Base-by-base conservation (phyloP, 345 rosid species). In the Melaleuca alternifolia region DNA sequence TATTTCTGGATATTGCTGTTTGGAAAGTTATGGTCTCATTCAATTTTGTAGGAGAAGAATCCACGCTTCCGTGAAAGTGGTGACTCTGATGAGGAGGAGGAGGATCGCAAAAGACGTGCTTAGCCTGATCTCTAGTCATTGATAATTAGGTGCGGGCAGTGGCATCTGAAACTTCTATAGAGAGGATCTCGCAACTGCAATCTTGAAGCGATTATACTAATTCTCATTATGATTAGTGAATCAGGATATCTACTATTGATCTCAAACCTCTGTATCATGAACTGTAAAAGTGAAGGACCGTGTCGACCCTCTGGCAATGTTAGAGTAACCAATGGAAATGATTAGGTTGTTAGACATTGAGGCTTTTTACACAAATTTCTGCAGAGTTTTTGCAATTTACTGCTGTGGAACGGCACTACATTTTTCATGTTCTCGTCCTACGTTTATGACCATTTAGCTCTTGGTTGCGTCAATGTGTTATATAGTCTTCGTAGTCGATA, bases 41-140 rank as follows among this genome's bases (percentile, higher is more conserved):
- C 44, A 85, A 48, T 61, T 44, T 51, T 53, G 91, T 92, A 97
- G 99, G 99, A 96, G 91, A 95, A 97, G 94, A 96, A 97, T 90
- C 99, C 99, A 23, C 95, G 99, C 24, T 97, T 97, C 88, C 98
- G 99, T 6, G 99, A 96, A 91, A 96, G 98, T 23, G 96, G 98
- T 2, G 95, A 96, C 89, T 97, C 99, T 8, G 99, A 97, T 87
- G 99, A 97, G 3, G 99, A 97, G 0, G 99, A 97, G 0, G 99
- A 95, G 76, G 96, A 93, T 37, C 86, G 91, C 87, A 93, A 94
- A 91, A 90, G 84, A 61, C 88, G 92, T 75, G 52, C 94, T 71
- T 97, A 91, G 7, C 48, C 26, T 20, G 26, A 37, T 71, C 52
- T 37, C 48, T 24, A 33, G 81, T 71, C 48, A 18, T 24, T 51